Evolutionary conservation across 148 eudicot genomes (phyloP).

Genomic region (Rhododendron simsii): DNA sequence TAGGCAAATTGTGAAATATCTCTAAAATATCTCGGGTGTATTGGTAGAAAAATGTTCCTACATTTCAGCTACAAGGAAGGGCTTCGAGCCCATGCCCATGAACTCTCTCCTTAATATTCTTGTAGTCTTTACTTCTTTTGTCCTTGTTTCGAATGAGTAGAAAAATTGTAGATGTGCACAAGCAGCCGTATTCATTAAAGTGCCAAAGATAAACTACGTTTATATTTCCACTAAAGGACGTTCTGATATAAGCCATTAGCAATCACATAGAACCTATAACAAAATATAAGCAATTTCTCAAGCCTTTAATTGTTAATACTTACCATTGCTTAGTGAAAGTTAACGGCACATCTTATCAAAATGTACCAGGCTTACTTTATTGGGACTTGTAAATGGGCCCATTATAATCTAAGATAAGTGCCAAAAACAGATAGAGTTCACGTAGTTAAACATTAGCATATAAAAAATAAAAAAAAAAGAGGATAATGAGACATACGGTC

Average conservation of each 20-base stretch:
- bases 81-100: not conserved
- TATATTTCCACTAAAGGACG: not conserved
- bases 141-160: not conserved
- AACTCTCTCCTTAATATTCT: not conserved
- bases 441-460: not conserved
- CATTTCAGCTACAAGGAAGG: not conserved
- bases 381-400: not conserved
- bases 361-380: not conserved
- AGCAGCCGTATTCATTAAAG: no score
- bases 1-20: not conserved
- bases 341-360: not conserved
- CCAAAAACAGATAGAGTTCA: not conserved
- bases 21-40: not conserved
- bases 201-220: not conserved
- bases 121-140: not conserved
- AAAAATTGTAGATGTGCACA: not conserved
- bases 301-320: not conserved
- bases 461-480: not conserved
- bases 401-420: not conserved
- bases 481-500: slow-evolving; percentile 53
- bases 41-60: not conserved
- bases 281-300: not conserved
- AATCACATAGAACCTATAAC: not conserved
- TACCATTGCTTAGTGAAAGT: not conserved
- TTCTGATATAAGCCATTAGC: not conserved